These are phyloP conservation scores for Silene conica DNA, from an alignment of 148 eudicot genomes.

Conservation along the genomic window DNA sequence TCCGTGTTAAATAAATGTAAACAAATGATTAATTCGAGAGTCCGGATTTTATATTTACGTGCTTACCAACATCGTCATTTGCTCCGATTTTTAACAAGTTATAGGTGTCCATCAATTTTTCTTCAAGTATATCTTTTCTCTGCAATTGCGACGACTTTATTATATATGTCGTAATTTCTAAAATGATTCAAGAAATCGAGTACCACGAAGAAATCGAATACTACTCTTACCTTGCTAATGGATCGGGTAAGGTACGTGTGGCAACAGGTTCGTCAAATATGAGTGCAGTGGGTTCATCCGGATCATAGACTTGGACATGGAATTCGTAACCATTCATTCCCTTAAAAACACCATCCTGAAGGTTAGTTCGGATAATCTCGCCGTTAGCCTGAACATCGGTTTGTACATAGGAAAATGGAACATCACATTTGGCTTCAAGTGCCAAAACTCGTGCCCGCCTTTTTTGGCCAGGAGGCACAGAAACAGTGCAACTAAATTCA, in stretches of 20 bases:
- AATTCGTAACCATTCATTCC: slow-evolving; percentile 8
- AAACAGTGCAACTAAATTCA: background rate
- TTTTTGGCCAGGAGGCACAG: background rate
- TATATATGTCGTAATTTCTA: too few species aligned
- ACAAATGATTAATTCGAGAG: too few species aligned
- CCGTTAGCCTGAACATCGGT: background rate
- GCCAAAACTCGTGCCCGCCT: slow-evolving; percentile 4
- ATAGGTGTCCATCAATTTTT: background rate
- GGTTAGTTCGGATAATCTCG: background rate
- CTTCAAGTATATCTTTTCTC: slow-evolving; percentile 12
- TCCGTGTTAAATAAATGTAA: too few species aligned
- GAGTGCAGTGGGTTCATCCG: background rate
- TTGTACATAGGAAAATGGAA: background rate
- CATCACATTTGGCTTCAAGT: slow-evolving; percentile 1
- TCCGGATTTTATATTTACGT: too few species aligned
- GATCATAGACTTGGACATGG: slow-evolving; percentile 10
- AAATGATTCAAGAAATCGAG: background rate
- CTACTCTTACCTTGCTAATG: background rate
- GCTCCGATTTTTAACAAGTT: too few species aligned
- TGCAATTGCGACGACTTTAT: background rate
- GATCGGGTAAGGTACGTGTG: slow-evolving; percentile 4
- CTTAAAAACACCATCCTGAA: background rate
- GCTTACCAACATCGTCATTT: too few species aligned
- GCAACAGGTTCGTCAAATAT: slow-evolving; percentile 6
- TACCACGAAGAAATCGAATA: background rate